Conservation (phyloP, 2,329 filamentous ascomycete species). For the Ceratocystis cubensis region DNA sequence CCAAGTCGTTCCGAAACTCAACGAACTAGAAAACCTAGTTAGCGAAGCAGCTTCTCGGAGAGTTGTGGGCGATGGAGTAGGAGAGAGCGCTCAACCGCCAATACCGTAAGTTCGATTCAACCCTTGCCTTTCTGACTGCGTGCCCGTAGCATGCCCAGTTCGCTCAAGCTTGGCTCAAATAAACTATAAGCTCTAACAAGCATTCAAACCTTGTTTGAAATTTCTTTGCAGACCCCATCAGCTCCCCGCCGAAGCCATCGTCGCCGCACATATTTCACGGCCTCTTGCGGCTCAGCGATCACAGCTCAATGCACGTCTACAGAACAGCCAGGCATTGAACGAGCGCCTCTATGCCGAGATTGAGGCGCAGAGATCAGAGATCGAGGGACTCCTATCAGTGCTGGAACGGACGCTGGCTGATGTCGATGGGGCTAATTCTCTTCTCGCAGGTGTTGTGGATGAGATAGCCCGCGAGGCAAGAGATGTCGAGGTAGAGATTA, state of each 20-base stretch:
- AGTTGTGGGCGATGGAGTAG: conserved; percentile 24
- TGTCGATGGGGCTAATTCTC: conserved; percentile 39
- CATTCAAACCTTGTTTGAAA: not conserved
- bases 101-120: conserved; percentile 33
- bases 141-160: not conserved
- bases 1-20: conserved; percentile 44
- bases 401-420: conserved; percentile 43
- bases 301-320: conserved; percentile 44
- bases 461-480: conserved; percentile 41
- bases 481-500: conserved; percentile 33
- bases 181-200: too few species aligned
- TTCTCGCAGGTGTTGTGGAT: conserved; percentile 36
- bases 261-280: conserved; percentile 43
- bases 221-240: conserved; percentile 38
- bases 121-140: not conserved
- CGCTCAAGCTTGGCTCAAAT: conserved; percentile 11
- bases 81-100: conserved; percentile 27
- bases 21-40: conserved; percentile 46
- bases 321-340: conserved; percentile 46
- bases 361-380: conserved; percentile 41
- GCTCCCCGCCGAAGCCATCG: conserved; percentile 39
- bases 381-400: conserved; percentile 37
- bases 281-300: conserved; percentile 41
- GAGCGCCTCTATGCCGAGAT: conserved; percentile 41
- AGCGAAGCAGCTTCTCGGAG: conserved; percentile 36